Base-by-base conservation (phyloP, 768 basidiomycete genomes). In the Amanita thiersii region DNA sequence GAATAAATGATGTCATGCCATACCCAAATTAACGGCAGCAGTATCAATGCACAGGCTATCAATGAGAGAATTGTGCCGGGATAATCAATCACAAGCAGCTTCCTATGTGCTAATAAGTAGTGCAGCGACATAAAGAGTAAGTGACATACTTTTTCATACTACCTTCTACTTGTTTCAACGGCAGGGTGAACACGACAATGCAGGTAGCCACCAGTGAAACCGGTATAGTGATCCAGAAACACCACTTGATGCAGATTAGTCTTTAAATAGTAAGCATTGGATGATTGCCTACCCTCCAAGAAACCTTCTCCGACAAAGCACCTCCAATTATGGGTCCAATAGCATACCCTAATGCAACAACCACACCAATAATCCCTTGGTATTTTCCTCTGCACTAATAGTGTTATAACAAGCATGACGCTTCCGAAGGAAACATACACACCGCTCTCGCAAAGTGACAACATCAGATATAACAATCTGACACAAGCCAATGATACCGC, bases 381-480 rank as follows among this genome's bases (percentile, higher is more conserved):
- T 85, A 87, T 60, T 86, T 86, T 18, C 83, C 83, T 47, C 78
- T 79, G 47, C 12, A 37, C 12, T 7, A 21, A 26, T 33, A 39
- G 45, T 12, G 25, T 5, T 25, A n/a, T 9, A 25, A 26, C 24
- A 43, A 25, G 42, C 34, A 24, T 26, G 11, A 42, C 14, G 10
- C 30, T 26, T 7, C 12, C 19, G 40, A 23, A 23, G 21, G 29
- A 15, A 18, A 37, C 20, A 32, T 4, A 54, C 63, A 20, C 38
- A 74, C 79, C 79, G 66, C 2, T 82, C 79, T 18, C 80, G 73
- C 28, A 87, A 64, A 19, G 72, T 77, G 12, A 86, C 81, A 12
- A 87, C 72, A 54, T 86, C 85, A 0, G 78, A 79, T 35, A 82
- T 73, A 43, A 85, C 70, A 24, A 86, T 84, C 57, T 85, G 80